Conservation (phyloP, 495 filamentous ascomycete genomes). For the Cercophora samala region DNA sequence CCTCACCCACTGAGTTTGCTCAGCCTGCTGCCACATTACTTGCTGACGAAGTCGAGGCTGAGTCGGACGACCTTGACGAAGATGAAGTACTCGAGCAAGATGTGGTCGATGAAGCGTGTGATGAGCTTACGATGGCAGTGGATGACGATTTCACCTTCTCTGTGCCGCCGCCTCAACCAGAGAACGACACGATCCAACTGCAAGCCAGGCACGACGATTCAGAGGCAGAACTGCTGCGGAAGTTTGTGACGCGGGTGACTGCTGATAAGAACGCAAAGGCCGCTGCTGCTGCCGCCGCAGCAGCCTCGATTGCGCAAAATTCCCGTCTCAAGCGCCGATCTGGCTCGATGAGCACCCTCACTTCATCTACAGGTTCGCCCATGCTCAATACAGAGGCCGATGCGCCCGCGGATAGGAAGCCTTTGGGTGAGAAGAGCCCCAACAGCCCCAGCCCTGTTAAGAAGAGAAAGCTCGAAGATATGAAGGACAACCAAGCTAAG, state of each 20-base stretch:
- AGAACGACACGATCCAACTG: constrained; percentile 30
- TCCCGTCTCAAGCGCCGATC: constrained; percentile 26
- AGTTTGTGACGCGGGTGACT: constrained; percentile 45
- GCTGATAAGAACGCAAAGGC: constrained; percentile 43
- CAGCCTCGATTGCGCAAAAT: constrained; percentile 21
- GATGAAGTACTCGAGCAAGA: constrained; percentile 26
- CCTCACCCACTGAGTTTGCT: constrained; percentile 17
- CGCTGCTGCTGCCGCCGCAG: constrained; percentile 28
- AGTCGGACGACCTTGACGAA: constrained; percentile 17
- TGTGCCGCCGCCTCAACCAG: neutral
- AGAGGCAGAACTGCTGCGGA: constrained; percentile 45
- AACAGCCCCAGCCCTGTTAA: constrained; percentile 38
- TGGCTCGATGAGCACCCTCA: constrained; percentile 24
- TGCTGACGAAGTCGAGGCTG: constrained; percentile 2
- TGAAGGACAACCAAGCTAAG: constrained; percentile 19
- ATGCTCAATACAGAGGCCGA: constrained; percentile 28
- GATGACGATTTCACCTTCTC: constrained; percentile 28
- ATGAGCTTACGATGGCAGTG: constrained; percentile 18
- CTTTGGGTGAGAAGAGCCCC: constrained; percentile 39
- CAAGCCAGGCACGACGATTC: constrained; percentile 33
- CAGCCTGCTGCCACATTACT: neutral
- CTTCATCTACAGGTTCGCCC: constrained; percentile 31
- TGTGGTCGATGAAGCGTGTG: constrained; percentile 9
- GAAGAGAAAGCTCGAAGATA: constrained; percentile 35
- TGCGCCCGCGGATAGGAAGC: constrained; percentile 32